Conservation (phyloP, 257 asterid species). For the Solanum appendiculatum region DNA sequence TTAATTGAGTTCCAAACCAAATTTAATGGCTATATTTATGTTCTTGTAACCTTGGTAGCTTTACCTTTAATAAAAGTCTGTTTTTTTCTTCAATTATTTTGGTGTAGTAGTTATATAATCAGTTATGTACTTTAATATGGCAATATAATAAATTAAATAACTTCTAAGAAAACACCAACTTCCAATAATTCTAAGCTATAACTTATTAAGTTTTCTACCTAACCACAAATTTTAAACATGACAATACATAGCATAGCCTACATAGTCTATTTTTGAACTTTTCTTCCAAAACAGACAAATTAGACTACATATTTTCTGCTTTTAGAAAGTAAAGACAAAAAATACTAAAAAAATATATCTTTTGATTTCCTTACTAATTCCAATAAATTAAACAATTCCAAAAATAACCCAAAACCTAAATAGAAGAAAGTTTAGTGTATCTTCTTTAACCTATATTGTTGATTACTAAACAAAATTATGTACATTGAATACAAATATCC, state of each 20-base stretch:
- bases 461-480: not conserved
- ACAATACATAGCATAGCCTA: not conserved
- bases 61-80: not conserved
- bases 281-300: not conserved
- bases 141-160: not conserved
- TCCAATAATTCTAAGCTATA: not conserved
- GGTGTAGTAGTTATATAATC: not conserved
- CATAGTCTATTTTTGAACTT: not conserved
- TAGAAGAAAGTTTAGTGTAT: not conserved
- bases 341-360: not conserved
- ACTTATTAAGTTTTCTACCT: not conserved
- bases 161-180: not conserved
- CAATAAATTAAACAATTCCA: not conserved
- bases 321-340: not conserved
- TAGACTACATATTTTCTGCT: not conserved
- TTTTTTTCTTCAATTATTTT: not conserved
- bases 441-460: not conserved
- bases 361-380: not conserved
- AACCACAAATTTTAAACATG: not conserved
- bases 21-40: not conserved
- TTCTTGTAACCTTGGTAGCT: not conserved
- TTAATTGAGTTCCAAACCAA: not conserved
- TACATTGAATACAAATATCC: not conserved
- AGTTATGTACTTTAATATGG: not conserved
- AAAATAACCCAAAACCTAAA: not conserved